Conservation (phyloP, 2,329 filamentous ascomycete genomes). For the Xylaria multiplex region DNA sequence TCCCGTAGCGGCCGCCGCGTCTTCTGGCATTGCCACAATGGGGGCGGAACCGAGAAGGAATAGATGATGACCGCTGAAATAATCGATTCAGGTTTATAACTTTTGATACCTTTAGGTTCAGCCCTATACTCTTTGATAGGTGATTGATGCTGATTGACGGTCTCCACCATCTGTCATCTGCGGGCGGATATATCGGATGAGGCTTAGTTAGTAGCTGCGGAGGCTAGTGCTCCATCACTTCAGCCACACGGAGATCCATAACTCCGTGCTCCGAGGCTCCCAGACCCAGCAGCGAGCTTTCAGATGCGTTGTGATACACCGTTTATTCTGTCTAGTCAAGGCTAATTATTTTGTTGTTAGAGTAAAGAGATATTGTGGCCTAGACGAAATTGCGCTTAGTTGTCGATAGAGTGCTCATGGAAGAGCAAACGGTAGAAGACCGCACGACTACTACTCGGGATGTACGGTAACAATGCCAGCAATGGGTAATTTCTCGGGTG, state of each 20-base stretch:
- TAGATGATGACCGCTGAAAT: not conserved
- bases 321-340: not conserved
- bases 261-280: not conserved
- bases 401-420: conserved; percentile 5
- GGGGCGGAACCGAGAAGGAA: conserved; percentile 7
- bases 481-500: not conserved
- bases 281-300: not conserved
- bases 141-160: conserved; percentile 13
- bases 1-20: conserved; percentile 35
- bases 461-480: not conserved
- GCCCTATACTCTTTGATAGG: conserved; percentile 21
- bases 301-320: too few species aligned
- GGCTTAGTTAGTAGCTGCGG: not conserved
- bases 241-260: conserved; percentile 6
- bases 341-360: not conserved
- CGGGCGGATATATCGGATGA: not conserved
- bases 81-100: not conserved
- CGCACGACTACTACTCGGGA: not conserved
- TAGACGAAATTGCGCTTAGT: not conserved
- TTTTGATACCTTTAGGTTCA: conserved; percentile 9
- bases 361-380: not conserved
- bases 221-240: not conserved
- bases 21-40: conserved; percentile 39
- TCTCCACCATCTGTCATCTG: conserved; percentile 12
- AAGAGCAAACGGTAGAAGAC: not conserved